Evolutionary conservation across 768 basidiomycete genomes (phyloP).

Genomic region (Psilocybe subaeruginosa): DNA sequence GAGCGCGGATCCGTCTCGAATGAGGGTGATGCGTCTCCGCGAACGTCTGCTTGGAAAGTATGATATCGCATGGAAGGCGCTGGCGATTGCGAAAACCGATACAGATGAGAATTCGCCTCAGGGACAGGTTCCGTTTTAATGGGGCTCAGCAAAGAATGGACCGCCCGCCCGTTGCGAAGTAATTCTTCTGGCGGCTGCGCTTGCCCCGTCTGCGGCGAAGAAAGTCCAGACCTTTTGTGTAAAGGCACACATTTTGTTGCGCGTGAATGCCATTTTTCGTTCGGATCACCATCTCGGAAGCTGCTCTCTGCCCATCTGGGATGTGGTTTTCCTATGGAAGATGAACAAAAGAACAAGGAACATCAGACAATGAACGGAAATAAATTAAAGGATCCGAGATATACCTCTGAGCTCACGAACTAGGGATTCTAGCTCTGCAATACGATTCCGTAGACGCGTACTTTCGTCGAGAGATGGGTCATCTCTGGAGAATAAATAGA

Average conservation of each 20-base stretch:
- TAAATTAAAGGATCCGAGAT: slow-evolving; percentile 9
- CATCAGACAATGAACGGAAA: neutral
- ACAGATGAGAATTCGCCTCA: slow-evolving; percentile 57
- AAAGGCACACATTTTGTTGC: slow-evolving; percentile 67
- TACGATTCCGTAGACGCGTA: slow-evolving; percentile 82
- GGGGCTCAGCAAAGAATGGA: slow-evolving; percentile 54
- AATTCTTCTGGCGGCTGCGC: slow-evolving; percentile 35
- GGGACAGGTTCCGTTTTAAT: slow-evolving; percentile 68
- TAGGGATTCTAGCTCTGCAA: slow-evolving; percentile 91
- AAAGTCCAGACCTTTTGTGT: slow-evolving; percentile 24
- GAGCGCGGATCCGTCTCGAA: slow-evolving; percentile 41
- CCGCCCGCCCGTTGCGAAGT: slow-evolving; percentile 38
- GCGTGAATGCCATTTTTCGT: slow-evolving; percentile 86
- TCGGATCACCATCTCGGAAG: slow-evolving; percentile 80
- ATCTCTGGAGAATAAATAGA: slow-evolving; percentile 51
- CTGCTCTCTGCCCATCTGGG: slow-evolving; percentile 83
- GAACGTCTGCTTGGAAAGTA: slow-evolving; percentile 50
- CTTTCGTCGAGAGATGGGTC: slow-evolving; percentile 88
- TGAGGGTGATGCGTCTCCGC: slow-evolving; percentile 35
- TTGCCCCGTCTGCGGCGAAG: slow-evolving; percentile 22
- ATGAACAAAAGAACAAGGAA: neutral
- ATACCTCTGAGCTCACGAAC: slow-evolving; percentile 86
- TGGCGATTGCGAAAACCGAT: slow-evolving; percentile 72
- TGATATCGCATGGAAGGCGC: slow-evolving; percentile 58
- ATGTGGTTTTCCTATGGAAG: slow-evolving; percentile 73